Evolutionary conservation across 2,329 filamentous ascomycete genomes (phyloP), one percentile per base, ranked within the genome.

Genomic region (Fusarium dlaminii): DNA sequence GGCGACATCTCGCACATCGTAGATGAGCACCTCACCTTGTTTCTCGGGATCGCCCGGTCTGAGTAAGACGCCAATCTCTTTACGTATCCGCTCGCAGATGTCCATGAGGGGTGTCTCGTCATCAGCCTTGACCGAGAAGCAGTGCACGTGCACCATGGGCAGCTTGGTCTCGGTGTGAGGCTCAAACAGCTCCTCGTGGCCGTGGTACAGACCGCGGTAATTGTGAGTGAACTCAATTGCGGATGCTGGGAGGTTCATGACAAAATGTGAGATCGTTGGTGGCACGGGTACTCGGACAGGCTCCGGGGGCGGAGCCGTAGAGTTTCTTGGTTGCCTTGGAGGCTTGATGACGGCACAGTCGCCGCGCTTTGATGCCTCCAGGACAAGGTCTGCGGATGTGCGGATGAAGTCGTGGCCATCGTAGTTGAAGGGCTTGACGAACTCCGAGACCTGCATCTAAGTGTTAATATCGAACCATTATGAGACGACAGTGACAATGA

Each of bases 181-280:
- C 34, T 83, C 79, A 76, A 96, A 95, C 4, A 94, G 86, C 4
- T 82, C 71, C 80, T 95, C 91, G 30, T 90, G 87, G 7, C 91
- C 91, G n/a, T 89, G 84, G 80, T 98, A 98, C 22, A 98, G 83
- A 9, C 96, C 96, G 27, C 91, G 89, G 76, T 79, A 84, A 77
- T 83, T 83, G 63, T 86, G 86, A 29, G 98, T 87, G 81, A 99
- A 99, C 66, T 93, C 91, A 68, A 96, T 92, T 2, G 96, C 96
- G 2, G 91, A 93, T 3, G 95, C 96, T 2, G 96, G 96, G 22
- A 99, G 91, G 83, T 99, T 99, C 94, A 99, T 98, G 75, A 98
- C 93, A 81, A 95, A 99, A 85, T 98, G 96, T n/a, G 91, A 89
- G 80, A 98, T 94, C 42, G 92, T 91, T 6, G 88, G 87, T 6